Evolutionary conservation across 2,329 filamentous ascomycete species (phyloP).

Genomic region (Ascosphaera apis): DNA sequence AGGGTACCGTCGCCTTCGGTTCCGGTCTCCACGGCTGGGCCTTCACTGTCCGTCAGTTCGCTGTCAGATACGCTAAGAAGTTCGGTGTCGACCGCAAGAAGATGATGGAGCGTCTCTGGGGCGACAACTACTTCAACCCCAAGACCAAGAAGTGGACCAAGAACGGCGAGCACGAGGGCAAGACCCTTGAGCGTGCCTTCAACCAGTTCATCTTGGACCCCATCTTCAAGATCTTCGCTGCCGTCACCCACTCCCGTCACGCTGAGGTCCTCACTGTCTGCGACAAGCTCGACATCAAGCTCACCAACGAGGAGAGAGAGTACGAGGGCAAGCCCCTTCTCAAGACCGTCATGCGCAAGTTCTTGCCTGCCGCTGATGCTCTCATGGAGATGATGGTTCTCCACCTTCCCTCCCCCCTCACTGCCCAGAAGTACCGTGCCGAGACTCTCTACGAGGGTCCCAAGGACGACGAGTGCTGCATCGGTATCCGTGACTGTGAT

Average conservation of each 20-base stretch:
- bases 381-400: conserved; percentile 99
- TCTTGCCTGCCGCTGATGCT: conserved; percentile 93
- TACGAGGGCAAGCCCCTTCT: conserved; percentile 95
- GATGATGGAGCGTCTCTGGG: conserved; percentile 99
- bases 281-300: conserved; percentile 89
- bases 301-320: conserved; percentile 62
- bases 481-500: conserved; percentile 97
- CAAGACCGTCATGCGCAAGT: conserved; percentile 96
- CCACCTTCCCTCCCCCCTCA: conserved; percentile 87
- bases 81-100: conserved; percentile 99
- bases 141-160: conserved; percentile 99
- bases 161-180: conserved; percentile 57
- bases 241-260: conserved; percentile 97
- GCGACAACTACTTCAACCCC: conserved; percentile 99
- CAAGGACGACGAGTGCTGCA: conserved; percentile 69
- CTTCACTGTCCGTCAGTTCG: conserved; percentile 98
- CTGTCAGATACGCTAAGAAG: conserved; percentile 92
- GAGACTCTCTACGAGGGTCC: conserved; percentile 99
- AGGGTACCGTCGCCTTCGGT: conserved; percentile 95
- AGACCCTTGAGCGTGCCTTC: conserved; percentile 92
- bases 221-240: conserved; percentile 96
- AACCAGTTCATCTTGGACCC: conserved; percentile 99
- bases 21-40: conserved; percentile 99
- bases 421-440: conserved; percentile 90
- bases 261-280: conserved; percentile 67